A percentile compares a stretch with the other conserved stretches of the same genome.
Conservation (phyloP, 1,284 basidiomycete species). For the Cutaneotrichosporon sp. region DNA sequence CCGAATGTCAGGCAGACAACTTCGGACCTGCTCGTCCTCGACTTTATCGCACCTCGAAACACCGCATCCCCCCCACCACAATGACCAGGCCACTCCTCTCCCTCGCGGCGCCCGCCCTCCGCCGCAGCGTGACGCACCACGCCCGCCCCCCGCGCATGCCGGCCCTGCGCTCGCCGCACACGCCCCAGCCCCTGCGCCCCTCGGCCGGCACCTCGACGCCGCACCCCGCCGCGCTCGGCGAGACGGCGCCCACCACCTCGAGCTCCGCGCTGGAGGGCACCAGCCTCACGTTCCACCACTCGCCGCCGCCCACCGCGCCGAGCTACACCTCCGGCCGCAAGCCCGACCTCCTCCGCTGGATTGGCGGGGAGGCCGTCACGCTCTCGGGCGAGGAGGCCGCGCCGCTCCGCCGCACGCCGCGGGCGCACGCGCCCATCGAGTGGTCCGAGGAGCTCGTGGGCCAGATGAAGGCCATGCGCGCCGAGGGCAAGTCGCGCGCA, state of each 20-base stretch:
- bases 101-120: slow-evolving; percentile 12
- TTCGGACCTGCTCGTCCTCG: not conserved
- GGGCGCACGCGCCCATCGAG: slow-evolving; percentile 11
- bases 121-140: slow-evolving; percentile 39
- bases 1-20: slow-evolving; percentile 4
- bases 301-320: slow-evolving; percentile 47
- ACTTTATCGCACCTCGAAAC: not conserved
- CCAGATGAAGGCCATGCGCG: slow-evolving; percentile 37
- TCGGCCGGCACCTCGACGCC: slow-evolving; percentile 46
- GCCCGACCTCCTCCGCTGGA: slow-evolving; percentile 44
- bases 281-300: slow-evolving; percentile 42
- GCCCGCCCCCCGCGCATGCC: slow-evolving; percentile 46
- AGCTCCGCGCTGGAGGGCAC: slow-evolving; percentile 25
- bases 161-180: slow-evolving; percentile 35
- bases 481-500: slow-evolving; percentile 31
- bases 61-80: not conserved
- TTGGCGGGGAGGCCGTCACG: slow-evolving; percentile 32
- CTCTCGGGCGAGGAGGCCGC: slow-evolving; percentile 41
- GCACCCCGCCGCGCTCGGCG: slow-evolving; percentile 24
- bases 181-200: slow-evolving; percentile 30
- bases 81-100: slow-evolving; percentile 3
- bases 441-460: slow-evolving; percentile 32
- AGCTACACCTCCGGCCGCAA: slow-evolving; percentile 43
- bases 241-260: slow-evolving; percentile 8
- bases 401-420: slow-evolving; percentile 13